Conservation (phyloP, 495 filamentous ascomycete genomes). For the Penicillium riverlandense region DNA sequence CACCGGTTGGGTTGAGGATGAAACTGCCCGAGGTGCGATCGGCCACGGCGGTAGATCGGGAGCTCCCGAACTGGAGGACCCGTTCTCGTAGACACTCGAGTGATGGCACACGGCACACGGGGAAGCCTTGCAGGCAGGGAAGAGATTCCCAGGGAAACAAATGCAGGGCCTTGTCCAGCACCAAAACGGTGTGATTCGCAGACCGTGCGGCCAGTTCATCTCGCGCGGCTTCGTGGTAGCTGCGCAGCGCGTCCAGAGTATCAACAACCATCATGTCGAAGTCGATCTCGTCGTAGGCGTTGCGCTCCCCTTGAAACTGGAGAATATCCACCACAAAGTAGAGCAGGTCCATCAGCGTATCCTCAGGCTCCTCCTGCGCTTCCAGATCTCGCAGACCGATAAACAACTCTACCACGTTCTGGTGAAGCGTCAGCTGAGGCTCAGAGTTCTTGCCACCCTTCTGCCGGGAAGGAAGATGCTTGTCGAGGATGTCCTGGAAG, state of each 20-base stretch:
- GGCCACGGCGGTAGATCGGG: constrained; percentile 13
- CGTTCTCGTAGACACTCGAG: constrained; percentile 69
- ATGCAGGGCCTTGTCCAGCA: constrained; percentile 89
- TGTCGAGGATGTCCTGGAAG: constrained; percentile 78
- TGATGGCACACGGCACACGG: constrained; percentile 79
- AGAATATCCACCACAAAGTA: constrained; percentile 96
- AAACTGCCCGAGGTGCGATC: constrained; percentile 60
- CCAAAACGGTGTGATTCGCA: constrained; percentile 77
- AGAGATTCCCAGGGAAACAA: constrained; percentile 93
- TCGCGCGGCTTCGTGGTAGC: constrained; percentile 59
- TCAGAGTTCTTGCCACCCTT: constrained; percentile 45
- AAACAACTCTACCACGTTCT: constrained; percentile 78
- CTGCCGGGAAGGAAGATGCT: constrained; percentile 82
- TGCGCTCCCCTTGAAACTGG: constrained; percentile 92
- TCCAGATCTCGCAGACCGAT: constrained; percentile 72
- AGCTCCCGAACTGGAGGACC: constrained; percentile 44
- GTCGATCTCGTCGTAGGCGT: constrained; percentile 97
- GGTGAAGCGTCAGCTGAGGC: constrained; percentile 56
- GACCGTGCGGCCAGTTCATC: constrained; percentile 47
- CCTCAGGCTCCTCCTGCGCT: constrained; percentile 67
- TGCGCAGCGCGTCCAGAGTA: constrained; percentile 68
- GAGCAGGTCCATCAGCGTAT: constrained; percentile 77
- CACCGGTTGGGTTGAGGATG: constrained; percentile 80
- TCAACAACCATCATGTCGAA: constrained; percentile 87
- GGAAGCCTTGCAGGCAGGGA: constrained; percentile 70